Base-by-base conservation (phyloP, 768 basidiomycete genomes). In the Lanmaoa pseudosensibilis region DNA sequence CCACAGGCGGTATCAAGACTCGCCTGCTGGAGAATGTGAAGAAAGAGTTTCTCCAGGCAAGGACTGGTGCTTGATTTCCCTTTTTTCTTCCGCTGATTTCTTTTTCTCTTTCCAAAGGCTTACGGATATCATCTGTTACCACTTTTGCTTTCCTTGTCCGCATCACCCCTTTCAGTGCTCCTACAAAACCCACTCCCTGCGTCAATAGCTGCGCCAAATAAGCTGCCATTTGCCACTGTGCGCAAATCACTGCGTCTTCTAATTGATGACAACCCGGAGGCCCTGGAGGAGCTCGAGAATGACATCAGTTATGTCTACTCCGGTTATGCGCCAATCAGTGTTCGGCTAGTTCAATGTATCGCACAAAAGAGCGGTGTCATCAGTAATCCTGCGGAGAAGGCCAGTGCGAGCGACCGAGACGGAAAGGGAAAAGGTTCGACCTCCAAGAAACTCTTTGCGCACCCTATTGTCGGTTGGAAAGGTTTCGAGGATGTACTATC, bases 301-400 rank as follows among this genome's bases (percentile, higher is more conserved):
- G 97, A 99, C 71, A 92, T 98, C 71, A 88, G 91, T 58, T 98
- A 91, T 69, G 91, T 93, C 36, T 99, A 97, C 75, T 97, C 94
- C 1, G 97, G 96, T 19, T 98, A 94, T 71, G 96, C 97, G 1
- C 97, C 97, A 15, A 84, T 98, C 61, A 92, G 88, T 69, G 74
- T 98, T 25, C 84, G 97, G 34, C 81, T 98, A 9, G 88, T 98
- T 3, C 97, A 98, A 74, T 94, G 94, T 69, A 78, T 92, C 44
- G 90, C 91, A 15, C 93, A 95, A 75, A 97, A 93, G 74, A 90
- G 88, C 36, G 88, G 89, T 5, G 88, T 98, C 45, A 76, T 96
- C 39, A 91, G 88, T 68, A 91, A 91, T 64, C 88, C 90, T 48
- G 82, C 80, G 23, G 69, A 83, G 65, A 86, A 79, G 69, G 83